Base-by-base conservation (phyloP, 2,329 filamentous ascomycete genomes). In the Grosmannia huntii region DNA sequence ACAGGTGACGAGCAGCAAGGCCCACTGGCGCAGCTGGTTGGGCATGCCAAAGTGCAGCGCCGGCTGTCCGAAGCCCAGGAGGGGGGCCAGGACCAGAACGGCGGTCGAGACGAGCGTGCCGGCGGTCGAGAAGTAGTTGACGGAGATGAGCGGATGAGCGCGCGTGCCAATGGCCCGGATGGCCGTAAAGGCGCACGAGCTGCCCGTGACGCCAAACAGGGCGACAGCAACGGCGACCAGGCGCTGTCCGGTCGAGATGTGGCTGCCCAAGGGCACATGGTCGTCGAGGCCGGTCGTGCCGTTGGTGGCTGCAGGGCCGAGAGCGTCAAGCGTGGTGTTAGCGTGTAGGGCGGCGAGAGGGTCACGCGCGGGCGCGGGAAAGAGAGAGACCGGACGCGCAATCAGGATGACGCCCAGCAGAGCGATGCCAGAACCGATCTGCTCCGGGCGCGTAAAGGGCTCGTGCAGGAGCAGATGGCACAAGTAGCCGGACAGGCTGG, bases 381-480 rank as follows among this genome's bases (percentile, higher is more conserved):
- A 76, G 72, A 74, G 62, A 1, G 70, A 71, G 6, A 67, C 55
- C 0, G 90, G 91, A 23, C 84, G 81, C 0, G 90, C 89, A 64
- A 96, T 95, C 57, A 96, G 75, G 11, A 95, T 75, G 0, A 96
- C 89, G 1, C 91, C 91, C 0, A 83, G 72, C 7, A 96, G 75
- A 4, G 90, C 91, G 25, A 95, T 69, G 2, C 90, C 68, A 0
- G 83, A 87, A 0, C 87, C 90, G 3, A 92, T 75, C 68, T 90
- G 86, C 68, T 95, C 89, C 48, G 81, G 80, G 27, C 82, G 77
- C 2, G 87, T 89, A 67, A 92, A 96, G 0, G 87, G 86, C 65
- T 96, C 89, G 56, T 83, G 81, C 21, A 85, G 72, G 44, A 91
- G 72, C 58, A 90, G 75, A 41, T 87, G 90, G 68, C 90, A 95